Evolutionary conservation across 805 yeast genomes (phyloP).

Genomic region (Ogataea siamensis): DNA sequence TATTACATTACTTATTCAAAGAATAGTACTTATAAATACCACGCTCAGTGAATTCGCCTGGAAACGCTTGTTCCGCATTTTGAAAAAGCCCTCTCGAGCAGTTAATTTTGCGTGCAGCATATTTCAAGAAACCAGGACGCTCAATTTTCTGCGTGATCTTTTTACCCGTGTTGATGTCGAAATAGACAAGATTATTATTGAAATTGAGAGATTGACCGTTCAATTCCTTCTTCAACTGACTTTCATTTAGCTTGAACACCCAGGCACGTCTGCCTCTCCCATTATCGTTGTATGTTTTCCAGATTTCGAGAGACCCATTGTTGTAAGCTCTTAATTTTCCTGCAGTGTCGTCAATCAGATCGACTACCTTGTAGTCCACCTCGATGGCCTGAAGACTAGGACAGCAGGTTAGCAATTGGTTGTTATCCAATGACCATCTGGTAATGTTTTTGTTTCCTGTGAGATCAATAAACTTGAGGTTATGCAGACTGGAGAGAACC

Average conservation of each 20-base stretch:
- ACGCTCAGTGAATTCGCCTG: constrained; percentile 46
- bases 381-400: constrained; percentile 62
- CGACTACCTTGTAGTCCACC: constrained; percentile 55
- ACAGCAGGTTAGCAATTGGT: constrained; percentile 43
- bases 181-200: constrained; percentile 45
- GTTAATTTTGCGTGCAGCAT: constrained; percentile 52
- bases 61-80: constrained; percentile 44
- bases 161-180: constrained; percentile 63
- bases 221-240: constrained; percentile 23
- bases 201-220: constrained; percentile 27
- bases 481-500: constrained; percentile 34
- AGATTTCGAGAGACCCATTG: constrained; percentile 28
- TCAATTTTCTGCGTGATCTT: constrained; percentile 47
- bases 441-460: constrained; percentile 60
- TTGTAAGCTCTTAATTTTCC: constrained; percentile 29
- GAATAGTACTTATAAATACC: constrained; percentile 61
- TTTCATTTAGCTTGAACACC: constrained; percentile 51
- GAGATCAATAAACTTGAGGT: constrained; percentile 60
- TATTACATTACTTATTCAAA: constrained; percentile 40
- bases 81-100: constrained; percentile 53
- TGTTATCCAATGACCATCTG: constrained; percentile 57
- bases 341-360: constrained; percentile 41
- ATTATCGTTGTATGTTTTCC: constrained; percentile 52
- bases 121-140: constrained; percentile 50
- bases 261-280: constrained; percentile 77